These are phyloP conservation scores for Botryosphaeria dothidea DNA, from an alignment of 2,329 filamentous ascomycete species.

Conservation along the genomic window DNA sequence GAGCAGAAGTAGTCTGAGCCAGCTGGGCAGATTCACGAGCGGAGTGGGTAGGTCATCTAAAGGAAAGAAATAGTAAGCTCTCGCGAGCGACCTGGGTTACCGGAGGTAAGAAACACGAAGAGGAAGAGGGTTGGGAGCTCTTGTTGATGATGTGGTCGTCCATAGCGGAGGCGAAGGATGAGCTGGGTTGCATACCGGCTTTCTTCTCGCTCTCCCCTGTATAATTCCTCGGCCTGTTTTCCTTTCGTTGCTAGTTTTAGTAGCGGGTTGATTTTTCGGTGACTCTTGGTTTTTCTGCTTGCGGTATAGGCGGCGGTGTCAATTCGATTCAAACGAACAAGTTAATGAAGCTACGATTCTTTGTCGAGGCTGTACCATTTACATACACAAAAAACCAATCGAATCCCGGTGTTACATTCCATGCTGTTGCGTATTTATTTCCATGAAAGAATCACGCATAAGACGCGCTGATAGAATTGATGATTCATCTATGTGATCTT, in stretches of 20 bases:
- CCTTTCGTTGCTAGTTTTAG: neutral
- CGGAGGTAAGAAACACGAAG: neutral
- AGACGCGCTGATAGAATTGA: too few relatives aligned
- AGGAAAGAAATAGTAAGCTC: constrained; percentile 28
- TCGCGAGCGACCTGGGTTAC: neutral
- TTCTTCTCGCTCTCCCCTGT: neutral
- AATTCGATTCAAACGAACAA: neutral
- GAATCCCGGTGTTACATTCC: too few relatives aligned
- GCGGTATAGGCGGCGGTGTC: neutral
- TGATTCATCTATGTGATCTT: too few relatives aligned
- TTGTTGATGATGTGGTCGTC: neutral
- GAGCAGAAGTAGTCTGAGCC: constrained; percentile 43
- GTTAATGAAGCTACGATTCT: neutral
- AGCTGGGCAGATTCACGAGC: constrained; percentile 42
- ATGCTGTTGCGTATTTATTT: too few relatives aligned
- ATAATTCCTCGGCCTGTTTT: neutral
- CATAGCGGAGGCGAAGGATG: neutral
- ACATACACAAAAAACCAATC: neutral
- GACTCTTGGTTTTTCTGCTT: neutral
- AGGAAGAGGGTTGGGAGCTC: neutral
- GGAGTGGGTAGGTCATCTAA: constrained; percentile 22
- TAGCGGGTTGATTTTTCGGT: neutral
- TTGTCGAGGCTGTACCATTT: neutral
- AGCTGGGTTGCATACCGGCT: too few relatives aligned
- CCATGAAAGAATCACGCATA: too few relatives aligned